phyloP scores from a whole-genome alignment of 2,329 filamentous ascomycete genomes.

The Pseudogymnoascus sp. region DNA sequence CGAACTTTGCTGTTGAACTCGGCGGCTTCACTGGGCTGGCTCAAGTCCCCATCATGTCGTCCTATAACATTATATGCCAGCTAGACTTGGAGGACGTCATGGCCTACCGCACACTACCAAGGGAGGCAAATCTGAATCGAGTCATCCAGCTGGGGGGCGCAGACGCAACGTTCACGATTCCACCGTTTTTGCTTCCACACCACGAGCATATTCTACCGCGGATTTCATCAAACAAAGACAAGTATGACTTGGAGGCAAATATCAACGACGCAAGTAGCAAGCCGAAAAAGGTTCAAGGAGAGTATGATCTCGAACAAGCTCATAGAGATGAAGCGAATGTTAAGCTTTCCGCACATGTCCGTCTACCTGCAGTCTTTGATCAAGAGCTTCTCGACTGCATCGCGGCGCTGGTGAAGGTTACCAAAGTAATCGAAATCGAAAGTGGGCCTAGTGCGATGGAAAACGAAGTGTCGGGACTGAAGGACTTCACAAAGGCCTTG shows the following conservation, averaged over 20 bases:
- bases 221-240: slow-evolving; percentile 28
- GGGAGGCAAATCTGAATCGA: slow-evolving; percentile 36
- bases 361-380: slow-evolving; percentile 41
- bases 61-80: slow-evolving; percentile 39
- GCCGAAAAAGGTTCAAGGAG: slow-evolving; percentile 34
- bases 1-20: slow-evolving; percentile 44
- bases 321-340: slow-evolving; percentile 41
- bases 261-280: slow-evolving; percentile 35
- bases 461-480: slow-evolving; percentile 24
- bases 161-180: slow-evolving; percentile 40
- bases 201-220: slow-evolving; percentile 45
- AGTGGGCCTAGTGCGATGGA: slow-evolving; percentile 30
- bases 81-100: slow-evolving; percentile 40
- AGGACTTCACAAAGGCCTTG: slow-evolving; percentile 24
- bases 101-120: slow-evolving; percentile 39
- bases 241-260: slow-evolving; percentile 29
- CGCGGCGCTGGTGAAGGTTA: slow-evolving; percentile 48
- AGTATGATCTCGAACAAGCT: slow-evolving; percentile 32
- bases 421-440: slow-evolving; percentile 47
- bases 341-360: slow-evolving; percentile 38
- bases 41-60: slow-evolving; percentile 40
- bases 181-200: slow-evolving; percentile 43
- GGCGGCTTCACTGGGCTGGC: slow-evolving; percentile 36
- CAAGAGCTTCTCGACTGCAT: slow-evolving; percentile 45
- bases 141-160: slow-evolving; percentile 43